A percentile compares a stretch with the other conserved stretches of the same genome.
These are phyloP conservation scores for Polytolypa hystricis DNA, from an alignment of 2,329 filamentous ascomycete genomes.

Conservation along the genomic window DNA sequence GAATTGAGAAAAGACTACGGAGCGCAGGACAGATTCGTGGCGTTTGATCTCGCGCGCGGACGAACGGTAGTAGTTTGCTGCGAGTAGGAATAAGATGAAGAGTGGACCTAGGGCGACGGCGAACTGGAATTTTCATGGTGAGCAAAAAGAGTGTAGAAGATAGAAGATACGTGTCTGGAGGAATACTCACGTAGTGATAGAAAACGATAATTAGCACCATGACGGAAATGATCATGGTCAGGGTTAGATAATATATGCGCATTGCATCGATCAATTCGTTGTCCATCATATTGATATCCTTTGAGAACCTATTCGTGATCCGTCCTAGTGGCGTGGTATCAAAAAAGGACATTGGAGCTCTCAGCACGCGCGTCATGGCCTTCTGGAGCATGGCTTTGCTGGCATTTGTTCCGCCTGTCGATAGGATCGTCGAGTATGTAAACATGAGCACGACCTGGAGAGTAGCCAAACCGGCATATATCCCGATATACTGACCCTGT, in stretches of 20 bases:
- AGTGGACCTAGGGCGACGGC: conserved; percentile 58
- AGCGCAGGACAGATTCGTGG: conserved; percentile 80
- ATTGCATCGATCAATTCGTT: conserved; percentile 81
- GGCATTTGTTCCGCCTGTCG: conserved; percentile 66
- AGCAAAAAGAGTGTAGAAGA: background rate
- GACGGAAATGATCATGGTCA: conserved; percentile 70
- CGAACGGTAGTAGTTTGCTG: conserved; percentile 76
- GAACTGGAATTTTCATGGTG: conserved; percentile 37
- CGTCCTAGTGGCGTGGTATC: conserved; percentile 91
- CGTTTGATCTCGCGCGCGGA: conserved; percentile 92
- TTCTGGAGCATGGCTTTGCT: conserved; percentile 71
- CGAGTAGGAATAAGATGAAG: conserved; percentile 65
- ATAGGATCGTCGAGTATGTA: conserved; percentile 64
- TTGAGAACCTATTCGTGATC: conserved; percentile 92
- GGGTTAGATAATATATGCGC: conserved; percentile 81
- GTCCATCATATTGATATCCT: conserved; percentile 95
- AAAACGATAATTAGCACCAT: conserved; percentile 90
- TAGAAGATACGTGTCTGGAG: background rate
- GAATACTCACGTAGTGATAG: conserved; percentile 60
- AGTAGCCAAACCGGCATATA: conserved; percentile 60
- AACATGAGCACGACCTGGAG: conserved; percentile 67
- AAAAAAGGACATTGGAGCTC: conserved; percentile 77
- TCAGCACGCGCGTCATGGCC: conserved; percentile 64
- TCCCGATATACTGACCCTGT: conserved; percentile 58
- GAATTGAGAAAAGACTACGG: conserved; percentile 81